Base-by-base conservation (phyloP, 306 rosid species). In the Ochetophila trinervis region DNA sequence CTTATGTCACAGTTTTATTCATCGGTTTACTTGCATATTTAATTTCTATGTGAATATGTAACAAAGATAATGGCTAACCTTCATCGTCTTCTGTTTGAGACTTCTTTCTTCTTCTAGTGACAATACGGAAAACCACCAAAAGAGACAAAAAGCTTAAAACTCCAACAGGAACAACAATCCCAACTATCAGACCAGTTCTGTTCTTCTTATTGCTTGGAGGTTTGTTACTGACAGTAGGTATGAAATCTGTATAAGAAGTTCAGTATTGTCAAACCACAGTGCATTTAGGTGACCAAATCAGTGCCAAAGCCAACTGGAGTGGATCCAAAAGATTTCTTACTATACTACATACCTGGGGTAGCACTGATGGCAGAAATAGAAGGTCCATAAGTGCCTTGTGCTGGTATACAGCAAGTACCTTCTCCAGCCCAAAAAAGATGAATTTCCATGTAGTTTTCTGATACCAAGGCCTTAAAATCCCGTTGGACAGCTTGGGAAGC, bases 391-490 rank as follows among this genome's bases (percentile, higher is more conserved):
- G 82, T 70, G 60, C 86, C 96, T 63, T 76, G 89, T 16, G 1
- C 7, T 48, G 91, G 91, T 47, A 84, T 70, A 71, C 96, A 86
- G 55, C 91, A 88, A 48, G 90, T 86, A 23, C 96, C 96, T 71
- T 86, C 86, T 50, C 96, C 96, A 19, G 90, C 92, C 96, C 92
- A 86, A 67, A 86, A 78, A 22, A 88, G 84, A 82, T 88, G 96
- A 67, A 88, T 76, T 69, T 86, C 96, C n/a, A 88, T 49, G 79
- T 62, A 66, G 72, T 80, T 88, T 79, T 82, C 81, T 49, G 84
- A 67, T 50, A 88, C 91, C 37, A 32, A 56, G 69, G 60, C 80
- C 44, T 48, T 72, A 68, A 64, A 83, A 23, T 60, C 54, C 78
- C 1, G 74, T 58, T 20, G 49, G 17, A 84, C 77, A 22, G 90